Evolutionary conservation across 495 filamentous ascomycete genomes (phyloP).

Genomic region (Hypoxylon fragiforme): DNA sequence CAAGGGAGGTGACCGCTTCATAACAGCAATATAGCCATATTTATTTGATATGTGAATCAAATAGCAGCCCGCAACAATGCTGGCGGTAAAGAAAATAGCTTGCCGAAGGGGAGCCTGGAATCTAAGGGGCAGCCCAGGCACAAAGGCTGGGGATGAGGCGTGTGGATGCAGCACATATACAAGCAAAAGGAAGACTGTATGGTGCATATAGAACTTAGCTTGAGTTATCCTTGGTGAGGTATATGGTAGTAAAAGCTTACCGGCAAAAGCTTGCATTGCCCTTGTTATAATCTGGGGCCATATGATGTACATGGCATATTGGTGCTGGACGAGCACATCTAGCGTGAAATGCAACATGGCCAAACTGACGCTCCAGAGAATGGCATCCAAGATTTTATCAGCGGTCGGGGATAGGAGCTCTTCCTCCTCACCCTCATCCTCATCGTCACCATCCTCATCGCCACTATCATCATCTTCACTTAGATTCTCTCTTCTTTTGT

Average conservation of each 20-base stretch:
- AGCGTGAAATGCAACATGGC: conserved; percentile 84
- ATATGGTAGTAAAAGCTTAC: conserved; percentile 40
- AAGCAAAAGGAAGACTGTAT: conserved; percentile 62
- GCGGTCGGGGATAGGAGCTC: conserved; percentile 40
- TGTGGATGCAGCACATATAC: conserved; percentile 64
- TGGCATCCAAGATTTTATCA: conserved; percentile 60
- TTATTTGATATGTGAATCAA: conserved; percentile 79
- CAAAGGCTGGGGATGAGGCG: conserved; percentile 42
- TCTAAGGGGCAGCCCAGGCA: conserved; percentile 49
- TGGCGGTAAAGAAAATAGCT: conserved; percentile 60
- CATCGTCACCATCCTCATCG: too few species aligned
- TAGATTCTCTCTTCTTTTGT: conserved; percentile 21
- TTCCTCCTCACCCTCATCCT: conserved; percentile 37
- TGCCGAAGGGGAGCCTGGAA: conserved; percentile 57
- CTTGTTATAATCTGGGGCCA: conserved; percentile 60
- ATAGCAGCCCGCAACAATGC: conserved; percentile 67
- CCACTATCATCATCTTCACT: not conserved
- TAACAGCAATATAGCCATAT: conserved; percentile 78
- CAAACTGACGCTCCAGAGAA: conserved; percentile 73
- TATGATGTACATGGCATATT: conserved; percentile 74
- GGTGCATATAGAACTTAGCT: conserved; percentile 30
- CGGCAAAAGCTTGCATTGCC: conserved; percentile 51
- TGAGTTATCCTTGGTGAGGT: conserved; percentile 4
- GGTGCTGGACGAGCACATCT: conserved; percentile 86
- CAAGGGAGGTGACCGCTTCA: conserved; percentile 89